Evolutionary conservation across 805 yeast genomes (phyloP), one percentile per base, ranked within the genome.

Genomic region (Saturnispora bothae): DNA sequence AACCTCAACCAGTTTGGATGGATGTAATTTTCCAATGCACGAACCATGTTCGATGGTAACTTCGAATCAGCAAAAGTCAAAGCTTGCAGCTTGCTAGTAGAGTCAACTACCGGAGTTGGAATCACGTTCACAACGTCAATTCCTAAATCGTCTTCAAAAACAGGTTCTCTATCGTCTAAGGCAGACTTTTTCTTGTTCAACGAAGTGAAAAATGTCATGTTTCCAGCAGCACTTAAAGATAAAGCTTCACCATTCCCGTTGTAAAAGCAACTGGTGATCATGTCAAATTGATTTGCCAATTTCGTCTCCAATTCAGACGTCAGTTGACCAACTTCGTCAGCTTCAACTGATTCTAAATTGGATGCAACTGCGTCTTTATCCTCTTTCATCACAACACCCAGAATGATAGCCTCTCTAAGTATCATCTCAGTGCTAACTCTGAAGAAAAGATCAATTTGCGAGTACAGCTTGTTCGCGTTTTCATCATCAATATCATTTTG

Each of bases 201-300:
- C 0, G 95, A 79, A 5, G 95, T 71, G 53, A 92, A 89, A 35
- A 92, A 64, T 12, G 96, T 94, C 21, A 73, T 67, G 29, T 78
- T 85, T 30, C 71, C 71, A 15, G 72, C 71, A 3, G 81, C 75
- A 8, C 72, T 59, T 25, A 78, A 57, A 42, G 68, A 71, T 43
- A 71, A 68, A 0, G 86, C 73, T 56, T 88, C 92, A n/a, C 74
- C 73, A 38, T 77, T 69, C 3, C 71, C 63, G 7, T 66, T 53
- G 8, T 63, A 53, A 48, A 74, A 77, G 28, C 66, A 60, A 1
- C 69, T 61, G 1, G 81, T 64, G 14, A 83, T 77, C 41, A 71
- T 68, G 25, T 69, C 66, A 49, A 76, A 83, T 50, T 81, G 89
- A 22, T 66, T 66, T 1, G 68, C 55, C 28, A 82, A 52, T 29